Evolutionary conservation across 129 eudicot species (phyloP).

Genomic region (Lactuca saligna): DNA sequence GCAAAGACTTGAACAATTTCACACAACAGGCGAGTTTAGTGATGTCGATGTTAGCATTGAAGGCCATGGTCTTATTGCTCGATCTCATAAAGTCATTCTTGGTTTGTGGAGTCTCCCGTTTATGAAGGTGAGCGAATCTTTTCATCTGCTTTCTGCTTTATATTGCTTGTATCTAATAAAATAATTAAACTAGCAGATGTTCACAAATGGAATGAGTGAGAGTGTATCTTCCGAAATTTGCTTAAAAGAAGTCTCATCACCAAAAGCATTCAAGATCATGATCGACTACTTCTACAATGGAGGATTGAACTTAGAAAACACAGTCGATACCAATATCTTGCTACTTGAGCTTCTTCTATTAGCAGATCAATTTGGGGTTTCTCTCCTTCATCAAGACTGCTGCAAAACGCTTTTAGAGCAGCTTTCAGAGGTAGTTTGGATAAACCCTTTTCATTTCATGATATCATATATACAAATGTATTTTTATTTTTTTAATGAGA

Average conservation of each 20-base stretch:
- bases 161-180: background rate
- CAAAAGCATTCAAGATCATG: slow-evolving; percentile 67
- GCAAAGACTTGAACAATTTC: slow-evolving; percentile 55
- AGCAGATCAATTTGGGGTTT: slow-evolving; percentile 88
- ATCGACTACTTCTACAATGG: slow-evolving; percentile 78
- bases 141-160: background rate
- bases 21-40: slow-evolving; percentile 52
- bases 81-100: slow-evolving; percentile 79
- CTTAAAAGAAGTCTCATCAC: slow-evolving; percentile 74
- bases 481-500: slow-evolving; percentile 9
- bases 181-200: slow-evolving; percentile 65
- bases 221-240: slow-evolving; percentile 63
- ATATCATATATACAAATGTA: slow-evolving; percentile 3
- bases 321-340: slow-evolving; percentile 45
- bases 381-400: slow-evolving; percentile 94
- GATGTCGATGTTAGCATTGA: slow-evolving; percentile 76
- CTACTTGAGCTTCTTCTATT: slow-evolving; percentile 85
- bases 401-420: slow-evolving; percentile 85
- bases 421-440: slow-evolving; percentile 78
- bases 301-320: slow-evolving; percentile 45
- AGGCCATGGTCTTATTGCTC: slow-evolving; percentile 53
- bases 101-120: slow-evolving; percentile 92
- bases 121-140: slow-evolving; percentile 58
- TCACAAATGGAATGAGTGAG: slow-evolving; percentile 97
- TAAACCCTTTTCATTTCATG: slow-evolving; percentile 2